Conservation (phyloP, 1,284 basidiomycete genomes). For the Ustilago sp. region DNA sequence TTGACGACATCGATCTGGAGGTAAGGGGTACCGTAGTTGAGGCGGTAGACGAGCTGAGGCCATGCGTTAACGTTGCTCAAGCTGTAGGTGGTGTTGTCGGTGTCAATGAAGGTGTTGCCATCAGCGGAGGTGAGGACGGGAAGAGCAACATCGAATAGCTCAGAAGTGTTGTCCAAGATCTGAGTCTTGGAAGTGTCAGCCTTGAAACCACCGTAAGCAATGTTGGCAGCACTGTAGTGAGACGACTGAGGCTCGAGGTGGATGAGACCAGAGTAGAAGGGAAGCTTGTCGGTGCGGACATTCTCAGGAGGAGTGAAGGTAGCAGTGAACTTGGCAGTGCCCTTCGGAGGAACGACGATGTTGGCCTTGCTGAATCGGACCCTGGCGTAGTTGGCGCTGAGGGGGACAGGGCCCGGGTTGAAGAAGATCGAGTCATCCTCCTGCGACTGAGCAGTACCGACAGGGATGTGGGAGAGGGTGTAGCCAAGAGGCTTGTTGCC, state of each 20-base stretch:
- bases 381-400: conserved; percentile 71
- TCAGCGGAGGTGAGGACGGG: conserved; percentile 42
- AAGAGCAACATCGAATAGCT: conserved; percentile 45
- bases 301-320: conserved; percentile 72
- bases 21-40: conserved; percentile 49
- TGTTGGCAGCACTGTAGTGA: conserved; percentile 36
- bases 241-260: conserved; percentile 69
- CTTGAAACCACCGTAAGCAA: conserved; percentile 53
- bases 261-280: conserved; percentile 76
- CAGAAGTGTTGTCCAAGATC: conserved; percentile 49
- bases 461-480: conserved; percentile 57
- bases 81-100: conserved; percentile 35
- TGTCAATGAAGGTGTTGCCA: conserved; percentile 37
- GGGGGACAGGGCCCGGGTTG: conserved; percentile 73
- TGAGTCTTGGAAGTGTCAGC: conserved; percentile 41
- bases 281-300: conserved; percentile 73
- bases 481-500: conserved; percentile 56
- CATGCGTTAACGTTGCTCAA: conserved; percentile 26
- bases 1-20: conserved; percentile 47
- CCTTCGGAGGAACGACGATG: conserved; percentile 70
- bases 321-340: conserved; percentile 65
- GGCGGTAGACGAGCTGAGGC: conserved; percentile 49
- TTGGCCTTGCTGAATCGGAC: conserved; percentile 71
- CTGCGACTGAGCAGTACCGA: conserved; percentile 67
- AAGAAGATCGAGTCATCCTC: conserved; percentile 55